Evolutionary conservation across 2,329 filamentous ascomycete species (phyloP).

Genomic region (Apiospora pterosperma): DNA sequence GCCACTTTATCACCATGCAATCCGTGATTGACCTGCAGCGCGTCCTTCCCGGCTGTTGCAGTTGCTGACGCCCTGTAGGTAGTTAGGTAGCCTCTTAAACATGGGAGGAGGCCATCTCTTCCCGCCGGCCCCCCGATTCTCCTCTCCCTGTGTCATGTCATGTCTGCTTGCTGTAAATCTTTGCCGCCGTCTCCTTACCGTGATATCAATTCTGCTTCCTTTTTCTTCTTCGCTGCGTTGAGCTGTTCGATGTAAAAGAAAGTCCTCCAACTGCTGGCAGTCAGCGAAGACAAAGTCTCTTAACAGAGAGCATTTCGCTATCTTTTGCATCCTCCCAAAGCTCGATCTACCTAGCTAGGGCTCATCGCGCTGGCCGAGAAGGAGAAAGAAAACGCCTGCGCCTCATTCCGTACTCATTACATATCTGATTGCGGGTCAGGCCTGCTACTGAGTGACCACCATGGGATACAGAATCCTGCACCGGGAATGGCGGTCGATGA

Average conservation of each 20-base stretch:
- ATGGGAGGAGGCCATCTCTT: background rate
- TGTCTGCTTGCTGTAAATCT: background rate
- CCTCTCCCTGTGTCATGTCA: background rate
- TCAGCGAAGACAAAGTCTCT: conserved; percentile 4
- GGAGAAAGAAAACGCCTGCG: background rate
- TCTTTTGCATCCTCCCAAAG: background rate
- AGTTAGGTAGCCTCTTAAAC: conserved; percentile 1
- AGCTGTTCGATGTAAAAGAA: conserved; percentile 4
- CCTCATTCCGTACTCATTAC: background rate
- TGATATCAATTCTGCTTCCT: background rate
- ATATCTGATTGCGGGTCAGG: background rate
- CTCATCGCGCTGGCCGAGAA: background rate
- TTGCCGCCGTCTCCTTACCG: background rate
- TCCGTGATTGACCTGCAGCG: conserved; percentile 5
- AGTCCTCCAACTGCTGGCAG: conserved; percentile 8
- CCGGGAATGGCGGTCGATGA: conserved; percentile 55
- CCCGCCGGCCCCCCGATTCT: background rate
- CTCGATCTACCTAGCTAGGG: background rate
- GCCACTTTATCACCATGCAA: background rate
- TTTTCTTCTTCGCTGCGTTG: background rate
- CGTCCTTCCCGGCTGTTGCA: background rate
- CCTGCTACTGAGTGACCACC: conserved; percentile 13
- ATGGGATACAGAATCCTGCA: conserved; percentile 55
- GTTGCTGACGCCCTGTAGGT: conserved; percentile 1
- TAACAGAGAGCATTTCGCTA: background rate